Conservation (phyloP, 2,329 filamentous ascomycete species). For the Diaporthe nobilis region DNA sequence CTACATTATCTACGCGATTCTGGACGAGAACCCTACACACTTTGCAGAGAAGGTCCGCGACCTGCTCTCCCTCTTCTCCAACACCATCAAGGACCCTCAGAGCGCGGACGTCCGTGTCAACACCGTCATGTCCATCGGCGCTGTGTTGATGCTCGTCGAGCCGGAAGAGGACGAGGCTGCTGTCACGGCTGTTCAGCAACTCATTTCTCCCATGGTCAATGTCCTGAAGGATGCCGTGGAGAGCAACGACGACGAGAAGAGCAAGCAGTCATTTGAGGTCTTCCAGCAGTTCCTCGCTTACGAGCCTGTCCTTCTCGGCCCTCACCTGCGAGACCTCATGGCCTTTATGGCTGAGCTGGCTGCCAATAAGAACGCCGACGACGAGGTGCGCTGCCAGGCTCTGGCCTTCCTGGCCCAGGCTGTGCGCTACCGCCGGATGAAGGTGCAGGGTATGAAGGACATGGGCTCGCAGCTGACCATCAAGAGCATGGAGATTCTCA, state of each 20-base stretch:
- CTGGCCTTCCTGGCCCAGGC: constrained; percentile 94
- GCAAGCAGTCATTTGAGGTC: constrained; percentile 93
- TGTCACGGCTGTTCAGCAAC: constrained; percentile 81
- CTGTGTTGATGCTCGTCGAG: constrained; percentile 88
- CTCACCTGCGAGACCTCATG: constrained; percentile 90
- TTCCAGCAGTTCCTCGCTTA: constrained; percentile 96
- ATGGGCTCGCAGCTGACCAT: constrained; percentile 89
- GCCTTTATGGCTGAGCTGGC: constrained; percentile 94
- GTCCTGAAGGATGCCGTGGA: constrained; percentile 89
- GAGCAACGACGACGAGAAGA: constrained; percentile 85
- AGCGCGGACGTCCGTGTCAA: constrained; percentile 95
- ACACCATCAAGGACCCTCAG: constrained; percentile 90
- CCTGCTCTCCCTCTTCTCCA: constrained; percentile 86
- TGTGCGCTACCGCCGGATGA: constrained; percentile 92
- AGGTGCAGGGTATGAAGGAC: constrained; percentile 88
- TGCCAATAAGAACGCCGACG: constrained; percentile 81
- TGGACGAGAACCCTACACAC: constrained; percentile 88
- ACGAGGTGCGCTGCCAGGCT: constrained; percentile 90
- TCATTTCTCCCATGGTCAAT: constrained; percentile 89
- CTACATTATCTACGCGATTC: constrained; percentile 92
- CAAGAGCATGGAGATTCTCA: constrained; percentile 89
- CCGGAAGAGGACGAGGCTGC: constrained; percentile 85
- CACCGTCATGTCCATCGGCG: constrained; percentile 90
- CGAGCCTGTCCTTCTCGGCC: constrained; percentile 85
- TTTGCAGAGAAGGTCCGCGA: constrained; percentile 86